phyloP scores from a whole-genome alignment of 2,329 filamentous ascomycete species.

The Aspergillus oerlinghausenensis region DNA sequence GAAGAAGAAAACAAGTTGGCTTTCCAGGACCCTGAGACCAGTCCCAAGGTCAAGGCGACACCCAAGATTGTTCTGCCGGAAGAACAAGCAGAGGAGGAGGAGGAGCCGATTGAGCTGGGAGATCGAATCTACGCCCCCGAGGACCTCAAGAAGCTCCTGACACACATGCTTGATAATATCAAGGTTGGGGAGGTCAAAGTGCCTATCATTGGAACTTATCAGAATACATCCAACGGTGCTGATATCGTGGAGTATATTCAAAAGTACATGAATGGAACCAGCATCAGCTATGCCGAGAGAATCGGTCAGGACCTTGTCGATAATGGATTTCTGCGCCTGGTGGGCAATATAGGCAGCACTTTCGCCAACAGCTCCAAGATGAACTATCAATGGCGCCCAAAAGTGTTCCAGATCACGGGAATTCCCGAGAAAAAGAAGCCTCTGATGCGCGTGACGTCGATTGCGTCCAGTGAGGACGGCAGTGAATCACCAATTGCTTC shows the following conservation, averaged over 20 bases:
- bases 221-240: slow-evolving; percentile 84
- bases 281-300: slow-evolving; percentile 83
- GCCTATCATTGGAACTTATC: slow-evolving; percentile 88
- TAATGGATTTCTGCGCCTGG: slow-evolving; percentile 79
- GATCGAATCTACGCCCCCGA: slow-evolving; percentile 82
- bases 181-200: slow-evolving; percentile 90
- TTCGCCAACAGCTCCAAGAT: slow-evolving; percentile 97
- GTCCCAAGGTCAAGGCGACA: slow-evolving; percentile 55
- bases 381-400: slow-evolving; percentile 95
- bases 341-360: slow-evolving; percentile 90
- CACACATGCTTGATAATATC: slow-evolving; percentile 80
- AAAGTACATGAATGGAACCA: slow-evolving; percentile 76
- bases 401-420: slow-evolving; percentile 81
- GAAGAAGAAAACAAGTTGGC: slow-evolving; percentile 98
- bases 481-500: slow-evolving; percentile 78
- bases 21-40: slow-evolving; percentile 78
- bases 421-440: slow-evolving; percentile 81
- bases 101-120: slow-evolving; percentile 81
- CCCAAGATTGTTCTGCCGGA: slow-evolving; percentile 81
- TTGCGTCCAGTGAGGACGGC: slow-evolving; percentile 56
- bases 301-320: slow-evolving; percentile 90
- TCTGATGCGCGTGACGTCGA: slow-evolving; percentile 69
- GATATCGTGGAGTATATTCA: slow-evolving; percentile 97
- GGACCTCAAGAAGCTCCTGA: slow-evolving; percentile 83
- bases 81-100: slow-evolving; percentile 68